Evolutionary conservation across 441 rosid species (phyloP).

Genomic region (Pelargonium cotyledonis): DNA sequence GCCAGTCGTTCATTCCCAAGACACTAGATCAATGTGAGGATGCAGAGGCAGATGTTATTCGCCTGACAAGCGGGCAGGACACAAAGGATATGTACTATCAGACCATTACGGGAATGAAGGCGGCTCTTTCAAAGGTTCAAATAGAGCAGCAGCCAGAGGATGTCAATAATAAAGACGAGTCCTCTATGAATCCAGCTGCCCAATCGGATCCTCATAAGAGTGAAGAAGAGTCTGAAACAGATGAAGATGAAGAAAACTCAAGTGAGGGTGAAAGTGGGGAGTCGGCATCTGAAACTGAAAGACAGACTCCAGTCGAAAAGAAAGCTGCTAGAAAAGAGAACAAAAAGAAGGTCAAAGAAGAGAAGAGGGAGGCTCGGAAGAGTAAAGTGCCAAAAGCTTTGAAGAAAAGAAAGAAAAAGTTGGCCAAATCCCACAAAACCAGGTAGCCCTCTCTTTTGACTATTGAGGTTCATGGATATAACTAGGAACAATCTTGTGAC

Average conservation of each 20-base stretch:
- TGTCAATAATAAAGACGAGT: slow-evolving; percentile 20
- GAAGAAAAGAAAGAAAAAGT: slow-evolving; percentile 89
- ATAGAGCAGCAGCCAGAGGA: slow-evolving; percentile 20
- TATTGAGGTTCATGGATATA: background rate
- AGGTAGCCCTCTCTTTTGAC: slow-evolving; percentile 29
- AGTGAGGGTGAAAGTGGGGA: slow-evolving; percentile 27
- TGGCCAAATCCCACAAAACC: slow-evolving; percentile 65
- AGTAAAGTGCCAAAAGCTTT: slow-evolving; percentile 75
- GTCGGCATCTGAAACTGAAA: slow-evolving; percentile 20
- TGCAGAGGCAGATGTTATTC: slow-evolving; percentile 60
- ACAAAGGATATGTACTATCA: slow-evolving; percentile 61
- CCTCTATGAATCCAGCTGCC: slow-evolving; percentile 11
- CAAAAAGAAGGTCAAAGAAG: slow-evolving; percentile 90
- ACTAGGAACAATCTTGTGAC: background rate
- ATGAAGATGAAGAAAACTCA: slow-evolving; percentile 30
- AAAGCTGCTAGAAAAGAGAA: slow-evolving; percentile 86
- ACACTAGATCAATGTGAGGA: slow-evolving; percentile 70
- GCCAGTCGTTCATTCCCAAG: slow-evolving; percentile 72
- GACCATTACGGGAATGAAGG: slow-evolving; percentile 73
- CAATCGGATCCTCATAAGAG: slow-evolving; percentile 16
- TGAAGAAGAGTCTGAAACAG: slow-evolving; percentile 30
- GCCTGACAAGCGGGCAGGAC: slow-evolving; percentile 63
- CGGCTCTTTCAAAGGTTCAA: slow-evolving; percentile 41
- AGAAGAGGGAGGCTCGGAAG: slow-evolving; percentile 74
- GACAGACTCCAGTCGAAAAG: slow-evolving; percentile 41